Conservation (phyloP, 202 grass and related monocot genomes). For the Setaria italica region DNA sequence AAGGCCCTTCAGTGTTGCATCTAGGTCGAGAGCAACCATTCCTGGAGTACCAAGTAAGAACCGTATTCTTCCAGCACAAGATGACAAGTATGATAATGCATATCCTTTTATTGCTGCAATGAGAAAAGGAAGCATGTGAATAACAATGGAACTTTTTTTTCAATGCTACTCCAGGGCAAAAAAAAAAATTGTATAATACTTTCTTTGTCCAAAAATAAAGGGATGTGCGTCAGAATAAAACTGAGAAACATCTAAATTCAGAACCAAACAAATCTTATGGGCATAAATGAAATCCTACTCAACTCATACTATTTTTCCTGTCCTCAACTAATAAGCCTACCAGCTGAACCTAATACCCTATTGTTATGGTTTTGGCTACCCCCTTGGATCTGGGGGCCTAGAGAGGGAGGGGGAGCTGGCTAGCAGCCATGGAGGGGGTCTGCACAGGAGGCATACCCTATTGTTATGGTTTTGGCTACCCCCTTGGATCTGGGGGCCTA, state of each 20-base stretch:
- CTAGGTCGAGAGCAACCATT: slow-evolving; percentile 98
- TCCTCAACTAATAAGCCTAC: neutral
- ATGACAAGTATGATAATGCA: slow-evolving; percentile 93
- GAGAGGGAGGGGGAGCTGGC: too few species aligned
- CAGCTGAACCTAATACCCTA: neutral
- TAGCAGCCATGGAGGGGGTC: too few species aligned
- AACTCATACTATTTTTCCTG: neutral
- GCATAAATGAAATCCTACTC: slow-evolving; percentile 20
- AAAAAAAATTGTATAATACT: neutral
- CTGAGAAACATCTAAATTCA: neutral
- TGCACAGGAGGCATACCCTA: too few species aligned
- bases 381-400: too few species aligned
- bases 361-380: too few species aligned
- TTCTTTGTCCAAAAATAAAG: neutral
- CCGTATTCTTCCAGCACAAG: slow-evolving; percentile 88
- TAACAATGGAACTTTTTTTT: slow-evolving; percentile 17
- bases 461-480: too few species aligned
- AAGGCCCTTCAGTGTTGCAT: slow-evolving; percentile 83
- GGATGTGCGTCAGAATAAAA: neutral
- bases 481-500: too few species aligned
- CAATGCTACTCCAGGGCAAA: slow-evolving; percentile 27
- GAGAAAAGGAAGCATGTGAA: slow-evolving; percentile 34
- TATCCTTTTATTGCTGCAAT: slow-evolving; percentile 95
- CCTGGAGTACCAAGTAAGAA: slow-evolving; percentile 99
- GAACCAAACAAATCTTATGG: slow-evolving; percentile 24